Evolutionary conservation across 768 basidiomycete genomes (phyloP), one percentile per base, ranked within the genome.

Genomic region (Agaricus subrufescens): DNA sequence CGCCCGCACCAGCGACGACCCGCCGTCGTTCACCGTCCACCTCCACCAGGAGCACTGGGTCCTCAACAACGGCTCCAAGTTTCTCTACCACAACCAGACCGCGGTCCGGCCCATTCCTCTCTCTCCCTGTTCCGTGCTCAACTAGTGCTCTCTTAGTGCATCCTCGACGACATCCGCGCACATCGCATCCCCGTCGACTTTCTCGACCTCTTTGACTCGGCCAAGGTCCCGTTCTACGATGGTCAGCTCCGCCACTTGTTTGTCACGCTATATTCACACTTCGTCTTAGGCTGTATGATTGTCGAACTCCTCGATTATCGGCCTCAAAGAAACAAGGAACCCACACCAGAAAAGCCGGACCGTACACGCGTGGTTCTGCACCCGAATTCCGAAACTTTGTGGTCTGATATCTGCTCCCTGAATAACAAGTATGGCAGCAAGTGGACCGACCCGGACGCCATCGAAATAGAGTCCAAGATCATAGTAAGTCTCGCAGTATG

Each of bases 141-240:
- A 46, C 58, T 37, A 61, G 27, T 45, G 14, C 15, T 15, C 26
- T 40, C 56, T 25, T 63, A 93, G 91, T 85, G 86, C 45, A 70
- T 94, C 6, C 75, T 94, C 40, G 91, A 94, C 63, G 91, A 94
- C 65, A 85, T 94, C 52, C 82, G 89, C 46, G 85, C 86, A 7
- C 83, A 89, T 61, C 79, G 90, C 46, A 92, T 94, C 76, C 91
- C 91, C 11, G 84, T 87, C 30, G 91, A 94, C 71, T 91, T 90
- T 66, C 75, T 92, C 11, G 88, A 91, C 58, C 70, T 91, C 29
- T 91, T 94, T 62, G 87, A 94, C 59, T 71, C 78, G 23, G 82
- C 84, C 3, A 77, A 76, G 55, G 78, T 91, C 3, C 88, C 89
- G 23, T 94, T 91, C 69, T 94, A 92, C 67, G 88, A 93, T 67